Base-by-base conservation (phyloP, 805 yeast genomes). In the Candida adriatica region DNA sequence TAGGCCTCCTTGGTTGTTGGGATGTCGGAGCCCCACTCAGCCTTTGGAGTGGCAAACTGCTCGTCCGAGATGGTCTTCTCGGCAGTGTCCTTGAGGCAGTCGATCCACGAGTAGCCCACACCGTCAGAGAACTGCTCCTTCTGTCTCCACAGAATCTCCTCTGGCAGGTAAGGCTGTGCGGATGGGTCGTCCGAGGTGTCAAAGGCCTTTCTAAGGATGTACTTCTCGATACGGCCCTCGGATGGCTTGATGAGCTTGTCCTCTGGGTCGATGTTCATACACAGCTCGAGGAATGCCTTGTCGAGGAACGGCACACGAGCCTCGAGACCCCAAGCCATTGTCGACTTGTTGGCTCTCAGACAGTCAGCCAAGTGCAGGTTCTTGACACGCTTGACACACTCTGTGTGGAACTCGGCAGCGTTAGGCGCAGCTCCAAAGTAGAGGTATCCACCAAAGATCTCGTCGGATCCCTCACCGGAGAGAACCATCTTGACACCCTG, bases 291-390 rank as follows among this genome's bases (percentile, higher is more conserved):
- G 74, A 92, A 92, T 58, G 79, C 72, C 67, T 79, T 84, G 66
- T 92, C 99, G 66, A 92, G 74, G 83, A 92, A 92, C 48, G 99
- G 99, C 48, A 92, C 98, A 67, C 99, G 83, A 41, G 98, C 98
- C 68, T 92, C 99, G 44, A 92, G 74, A 62, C 99, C 99, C 99
- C 99, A 92, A 26, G 99, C 97, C 96, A 92, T 85, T 38, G 99
- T 92, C 20, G 96, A 88, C 68, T 92, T 92, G 83, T 92, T 92
- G 45, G 99, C 99, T 64, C 99, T 81, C 59, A 92, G 68, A 70
- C 97, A 90, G 68, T 92, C 99, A 41, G 97, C 86, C 49, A 78
- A 78, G 64, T 92, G 96, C 64, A 92, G 73, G 90, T 92, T 88
- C 73, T 92, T 86, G 51, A 92, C 96, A 62, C 99, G 76, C 68